Base-by-base conservation (phyloP, 495 filamentous ascomycete species). In the Hyaloscypha variabilis region DNA sequence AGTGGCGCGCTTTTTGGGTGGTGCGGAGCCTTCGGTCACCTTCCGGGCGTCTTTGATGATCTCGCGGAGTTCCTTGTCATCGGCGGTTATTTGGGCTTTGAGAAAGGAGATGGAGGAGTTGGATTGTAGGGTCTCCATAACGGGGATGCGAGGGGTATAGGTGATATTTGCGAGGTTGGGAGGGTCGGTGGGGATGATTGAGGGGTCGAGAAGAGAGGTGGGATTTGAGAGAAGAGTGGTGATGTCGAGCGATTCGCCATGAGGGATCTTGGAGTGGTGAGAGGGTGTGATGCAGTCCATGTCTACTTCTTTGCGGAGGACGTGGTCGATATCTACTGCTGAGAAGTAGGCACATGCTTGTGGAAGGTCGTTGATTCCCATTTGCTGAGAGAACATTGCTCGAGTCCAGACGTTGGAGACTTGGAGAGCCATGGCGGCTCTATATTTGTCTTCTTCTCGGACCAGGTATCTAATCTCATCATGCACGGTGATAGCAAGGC, bases 381-480 rank as follows among this genome's bases (percentile, higher is more conserved):
- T 91, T 77, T 98, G 94, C 76, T 99, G 91, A 2, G 90, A 88
- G 73, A 99, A 99, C 89, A 98, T 96, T 63, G 92, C 93, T 49
- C 95, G 86, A 0, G 95, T 99, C 95, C 95, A 99, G 46, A 99
- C 79, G 71, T 99, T 99, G 58, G 96, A 86, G 19, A 99, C 82
- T 74, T 99, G 95, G 61, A 99, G 80, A 17, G 95, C 96, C 86
- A 98, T 88, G 19, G 94, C 93, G 26, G 88, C 85, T 53, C 89
- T 84, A 74, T 98, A 98, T 69, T 90, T 92, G 72, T 99, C 91
- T 66, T 91, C 84, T 1, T 94, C 85, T 69, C 87, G 88, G 25
- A 96, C 91, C 0, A 98, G 84, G 67, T 99, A 99, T 39, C 95
- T 87, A 68, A 99, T 98, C 74, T 99, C 95, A 75, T 99, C 95